Evolutionary conservation across 345 rosid species (phyloP), one percentile per base, ranked within the genome.

Genomic region (Citrus australasica): DNA sequence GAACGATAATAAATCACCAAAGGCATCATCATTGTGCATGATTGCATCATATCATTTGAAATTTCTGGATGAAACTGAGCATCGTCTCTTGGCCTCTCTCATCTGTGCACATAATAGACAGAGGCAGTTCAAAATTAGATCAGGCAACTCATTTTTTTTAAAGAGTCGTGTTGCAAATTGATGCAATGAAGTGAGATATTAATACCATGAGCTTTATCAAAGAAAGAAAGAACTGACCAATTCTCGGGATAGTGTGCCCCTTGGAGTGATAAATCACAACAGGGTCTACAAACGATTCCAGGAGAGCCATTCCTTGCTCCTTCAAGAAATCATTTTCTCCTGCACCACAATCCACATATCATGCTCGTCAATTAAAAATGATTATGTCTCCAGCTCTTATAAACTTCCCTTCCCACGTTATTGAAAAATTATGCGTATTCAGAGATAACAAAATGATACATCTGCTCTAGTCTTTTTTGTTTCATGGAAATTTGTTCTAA

Each of bases 291-390:
- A 85, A 90, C 59, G 84, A 87, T 74, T 80, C 78, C 51, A 80
- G 53, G 19, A 88, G 85, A 51, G 61, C 79, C 32, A 74, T 80
- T 28, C 91, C 85, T 59, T 76, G 77, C 66, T 64, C 35, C 83
- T 82, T 88, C 79, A 83, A 6, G 68, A 85, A 88, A 80, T 89
- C 92, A 30, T 13, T 82, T 79, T 89, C 91, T 28, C 93, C 94
- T 90, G 77, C 77, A 69, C 60, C 51, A 1, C 51, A 46, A 11
- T 46, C 51, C 78, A 64, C 25, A 48, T 67, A 77, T 69, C 73
- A 30, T 59, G 25, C 61, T 71, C 24, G 9, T 14, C 22, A 53
- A 53, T 53, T 53, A 14, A 53, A 53, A 53, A 17, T 53, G 58
- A 53, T 53, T 53, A 19, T 53, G 21, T 17, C 22, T 53, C 22